A percentile compares a stretch with the other conserved stretches of the same genome.
Evolutionary conservation across 805 yeast species (phyloP).

Genomic region (Schizosaccharomyces octosporus): DNA sequence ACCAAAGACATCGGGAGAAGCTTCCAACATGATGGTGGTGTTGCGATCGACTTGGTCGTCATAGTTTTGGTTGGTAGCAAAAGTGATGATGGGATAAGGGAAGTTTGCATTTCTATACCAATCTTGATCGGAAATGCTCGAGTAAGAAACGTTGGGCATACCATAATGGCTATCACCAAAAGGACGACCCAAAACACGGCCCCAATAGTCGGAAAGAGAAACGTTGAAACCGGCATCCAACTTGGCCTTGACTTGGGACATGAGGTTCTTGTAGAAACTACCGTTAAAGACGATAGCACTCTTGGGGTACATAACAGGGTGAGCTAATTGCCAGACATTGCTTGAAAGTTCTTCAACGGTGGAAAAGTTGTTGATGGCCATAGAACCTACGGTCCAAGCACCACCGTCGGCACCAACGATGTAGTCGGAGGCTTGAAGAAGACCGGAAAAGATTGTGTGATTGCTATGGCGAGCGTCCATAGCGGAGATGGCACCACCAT

Average conservation of each 20-base stretch:
- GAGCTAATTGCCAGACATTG: constrained; percentile 12
- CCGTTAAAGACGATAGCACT: background rate
- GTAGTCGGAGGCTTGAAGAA: constrained; percentile 30
- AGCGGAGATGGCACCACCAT: constrained; percentile 31
- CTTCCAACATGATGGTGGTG: constrained; percentile 37
- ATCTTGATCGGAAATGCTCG: constrained; percentile 32
- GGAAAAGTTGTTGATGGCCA: constrained; percentile 19
- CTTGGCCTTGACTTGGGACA: constrained; percentile 25
- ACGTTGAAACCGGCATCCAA: constrained; percentile 39
- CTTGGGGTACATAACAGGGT: background rate
- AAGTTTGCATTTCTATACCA: constrained; percentile 34
- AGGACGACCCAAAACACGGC: constrained; percentile 47
- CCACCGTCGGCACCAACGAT: constrained; percentile 51
- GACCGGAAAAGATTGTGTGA: constrained; percentile 21
- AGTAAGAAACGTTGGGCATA: constrained; percentile 37
- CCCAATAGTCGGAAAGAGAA: constrained; percentile 57
- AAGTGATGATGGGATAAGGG: constrained; percentile 48
- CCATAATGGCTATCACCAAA: constrained; percentile 37
- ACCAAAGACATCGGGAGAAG: constrained; percentile 47
- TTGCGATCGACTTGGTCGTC: constrained; percentile 27
- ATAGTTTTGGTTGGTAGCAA: constrained; percentile 21
- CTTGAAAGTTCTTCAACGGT: constrained; percentile 12
- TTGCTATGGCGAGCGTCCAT: constrained; percentile 17
- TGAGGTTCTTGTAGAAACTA: constrained; percentile 15
- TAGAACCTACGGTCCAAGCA: constrained; percentile 37